phyloP scores from a whole-genome alignment of 495 filamentous ascomycete genomes.

The Xylaria curta region DNA sequence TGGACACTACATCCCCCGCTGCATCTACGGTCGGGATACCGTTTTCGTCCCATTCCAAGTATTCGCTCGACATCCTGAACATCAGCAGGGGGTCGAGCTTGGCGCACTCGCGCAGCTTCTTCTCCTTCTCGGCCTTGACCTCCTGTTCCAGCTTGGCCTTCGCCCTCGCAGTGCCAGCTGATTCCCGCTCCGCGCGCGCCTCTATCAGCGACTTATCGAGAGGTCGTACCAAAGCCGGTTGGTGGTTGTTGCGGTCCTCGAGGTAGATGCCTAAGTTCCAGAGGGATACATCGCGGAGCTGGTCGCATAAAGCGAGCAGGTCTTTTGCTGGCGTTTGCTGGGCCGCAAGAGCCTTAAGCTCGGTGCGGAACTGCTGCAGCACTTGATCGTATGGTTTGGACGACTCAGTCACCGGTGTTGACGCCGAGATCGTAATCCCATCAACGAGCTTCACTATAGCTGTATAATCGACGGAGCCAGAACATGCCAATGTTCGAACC shows the following conservation, averaged over 20 bases:
- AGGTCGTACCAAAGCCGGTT: slow-evolving; percentile 68
- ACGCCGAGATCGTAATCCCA: slow-evolving; percentile 21
- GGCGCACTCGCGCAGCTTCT: slow-evolving; percentile 44
- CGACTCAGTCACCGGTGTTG: slow-evolving; percentile 21
- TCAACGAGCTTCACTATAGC: slow-evolving; percentile 34
- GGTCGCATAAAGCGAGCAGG: slow-evolving; percentile 67
- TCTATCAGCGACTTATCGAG: slow-evolving; percentile 63
- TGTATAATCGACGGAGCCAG: slow-evolving; percentile 35
- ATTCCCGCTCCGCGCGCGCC: slow-evolving; percentile 64
- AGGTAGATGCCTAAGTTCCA: slow-evolving; percentile 73
- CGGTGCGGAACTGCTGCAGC: slow-evolving; percentile 33
- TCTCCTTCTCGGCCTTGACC: slow-evolving; percentile 54
- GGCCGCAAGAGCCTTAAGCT: slow-evolving; percentile 44
- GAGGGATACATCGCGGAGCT: slow-evolving; percentile 71
- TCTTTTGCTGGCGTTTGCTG: slow-evolving; percentile 56
- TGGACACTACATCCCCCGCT: slow-evolving; percentile 69
- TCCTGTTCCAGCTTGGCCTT: slow-evolving; percentile 60
- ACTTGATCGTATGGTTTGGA: slow-evolving; percentile 33
- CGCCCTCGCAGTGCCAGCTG: slow-evolving; percentile 46
- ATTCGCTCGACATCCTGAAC: slow-evolving; percentile 66
- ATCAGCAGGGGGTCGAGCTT: slow-evolving; percentile 48
- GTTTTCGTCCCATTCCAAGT: slow-evolving; percentile 73
- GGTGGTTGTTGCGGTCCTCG: slow-evolving; percentile 64
- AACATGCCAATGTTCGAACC: slow-evolving; percentile 58
- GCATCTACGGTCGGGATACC: slow-evolving; percentile 70